These are phyloP conservation scores for Debaryomycetaceae sp. DNA, from an alignment of 1,139 yeast genomes.

Conservation along the genomic window DNA sequence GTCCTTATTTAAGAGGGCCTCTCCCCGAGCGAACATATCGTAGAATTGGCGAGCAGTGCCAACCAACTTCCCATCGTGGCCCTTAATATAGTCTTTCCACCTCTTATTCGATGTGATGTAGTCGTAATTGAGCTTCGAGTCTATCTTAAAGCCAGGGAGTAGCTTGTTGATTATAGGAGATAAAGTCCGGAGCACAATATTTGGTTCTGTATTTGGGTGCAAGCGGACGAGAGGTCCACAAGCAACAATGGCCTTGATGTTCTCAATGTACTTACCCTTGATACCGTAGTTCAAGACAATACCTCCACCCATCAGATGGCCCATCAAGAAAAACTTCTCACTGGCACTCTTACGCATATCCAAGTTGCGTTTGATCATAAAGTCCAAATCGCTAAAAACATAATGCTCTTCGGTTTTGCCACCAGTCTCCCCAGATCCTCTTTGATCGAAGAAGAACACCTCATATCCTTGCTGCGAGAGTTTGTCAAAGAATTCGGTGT, in stretches of 20 bases:
- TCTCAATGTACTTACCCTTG: constrained; percentile 54
- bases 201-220: constrained; percentile 59
- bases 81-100: constrained; percentile 43
- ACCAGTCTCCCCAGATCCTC: constrained; percentile 84
- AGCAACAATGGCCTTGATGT: constrained; percentile 54
- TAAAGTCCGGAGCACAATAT: constrained; percentile 38
- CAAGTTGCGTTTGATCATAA: constrained; percentile 44
- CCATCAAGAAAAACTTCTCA: constrained; percentile 59
- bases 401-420: constrained; percentile 68
- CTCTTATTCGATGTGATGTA: constrained; percentile 53
- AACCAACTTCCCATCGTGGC: constrained; percentile 38
- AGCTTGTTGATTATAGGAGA: constrained; percentile 48
- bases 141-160: constrained; percentile 54
- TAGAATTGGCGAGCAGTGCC: constrained; percentile 42
- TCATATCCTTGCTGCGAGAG: constrained; percentile 65
- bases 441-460: constrained; percentile 74
- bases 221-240: constrained; percentile 67
- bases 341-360: constrained; percentile 17
- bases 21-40: constrained; percentile 69
- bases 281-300: constrained; percentile 71
- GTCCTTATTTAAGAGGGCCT: constrained; percentile 40
- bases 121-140: constrained; percentile 53
- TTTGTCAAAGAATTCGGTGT: constrained; percentile 56
- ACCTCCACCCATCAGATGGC: constrained; percentile 98
- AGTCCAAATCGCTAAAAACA: constrained; percentile 68